Evolutionary conservation across 2,329 filamentous ascomycete genomes (phyloP), one percentile per base, ranked within the genome.

Genomic region (Hirsutella rhossiliensis): DNA sequence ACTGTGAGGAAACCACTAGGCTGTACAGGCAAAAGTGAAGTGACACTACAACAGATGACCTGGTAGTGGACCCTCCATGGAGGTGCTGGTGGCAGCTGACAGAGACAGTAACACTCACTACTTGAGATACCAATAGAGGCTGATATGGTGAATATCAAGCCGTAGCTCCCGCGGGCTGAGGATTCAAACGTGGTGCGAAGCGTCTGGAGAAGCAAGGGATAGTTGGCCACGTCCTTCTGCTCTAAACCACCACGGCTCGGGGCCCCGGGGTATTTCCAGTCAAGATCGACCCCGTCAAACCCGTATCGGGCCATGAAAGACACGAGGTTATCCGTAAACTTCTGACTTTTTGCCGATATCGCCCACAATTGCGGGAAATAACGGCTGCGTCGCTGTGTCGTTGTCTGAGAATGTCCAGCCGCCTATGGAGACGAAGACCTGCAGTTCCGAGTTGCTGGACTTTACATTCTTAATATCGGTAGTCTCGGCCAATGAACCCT

Each of bases 261-360:
- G 4, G 54, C 54, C 1, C 50, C 41, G 48, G 51, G 6, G 60
- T 47, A 47, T 39, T 65, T 61, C 69, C 68, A 46, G 38, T 40
- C 38, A 17, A 40, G 13, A 12, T 40, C 38, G 15, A 40, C 38
- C 5, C 38, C 38, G 38, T 67, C 63, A 42, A 73, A 69, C 3
- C 56, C 56, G 48, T 68, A 70, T 7, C 54, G 60, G 2, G 50
- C 29, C 52, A 73, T 57, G 48, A 73, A 72, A 1, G 44, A 40
- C 2, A 62, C 45, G 0, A 70, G 47, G 1, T 56, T 61, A 1
- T 52, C 46, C 43, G 65, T 58, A 48, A 73, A 73, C 0, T 47
- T 50, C 0, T 6, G 13, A 3, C n/a, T 5, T 5, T 40, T 40
- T 3, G 3, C 7, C 38, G 12, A 3, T 2, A 23, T 61, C 3